Conservation (phyloP, 352 stramenopile species). For the Phytopythium vexans region DNA sequence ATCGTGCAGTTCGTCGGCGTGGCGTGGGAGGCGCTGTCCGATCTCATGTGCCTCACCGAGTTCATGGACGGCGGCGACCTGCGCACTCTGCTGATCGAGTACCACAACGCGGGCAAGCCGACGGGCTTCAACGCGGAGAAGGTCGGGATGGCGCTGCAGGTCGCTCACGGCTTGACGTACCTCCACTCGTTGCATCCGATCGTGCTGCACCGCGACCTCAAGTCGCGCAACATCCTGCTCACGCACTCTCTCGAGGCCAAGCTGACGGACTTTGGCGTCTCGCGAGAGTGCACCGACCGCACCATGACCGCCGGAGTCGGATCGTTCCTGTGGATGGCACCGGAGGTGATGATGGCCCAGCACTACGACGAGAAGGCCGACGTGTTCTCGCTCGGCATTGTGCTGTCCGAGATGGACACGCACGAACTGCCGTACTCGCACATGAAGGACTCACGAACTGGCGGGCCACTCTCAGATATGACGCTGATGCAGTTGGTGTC, state of each 20-base stretch:
- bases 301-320: slow-evolving; percentile 28
- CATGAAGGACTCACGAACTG: slow-evolving; percentile 11
- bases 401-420: slow-evolving; percentile 29
- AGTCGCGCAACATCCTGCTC: slow-evolving; percentile 64
- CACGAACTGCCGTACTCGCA: slow-evolving; percentile 25
- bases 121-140: slow-evolving; percentile 26
- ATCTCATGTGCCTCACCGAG: slow-evolving; percentile 43
- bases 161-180: slow-evolving; percentile 33
- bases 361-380: slow-evolving; percentile 34
- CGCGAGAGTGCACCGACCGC: slow-evolving; percentile 19
- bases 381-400: slow-evolving; percentile 32
- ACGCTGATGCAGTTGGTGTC: slow-evolving; percentile 30
- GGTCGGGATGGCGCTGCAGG: slow-evolving; percentile 28
- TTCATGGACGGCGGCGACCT: slow-evolving; percentile 52
- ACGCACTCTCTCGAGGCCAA: slow-evolving; percentile 31
- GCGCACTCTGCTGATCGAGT: slow-evolving; percentile 28
- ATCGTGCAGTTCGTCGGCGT: slow-evolving; percentile 55
- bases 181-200: slow-evolving; percentile 24
- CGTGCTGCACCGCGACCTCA: slow-evolving; percentile 55
- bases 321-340: slow-evolving; percentile 26
- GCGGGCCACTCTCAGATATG: slow-evolving; percentile 11
- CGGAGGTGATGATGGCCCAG: too few relatives aligned
- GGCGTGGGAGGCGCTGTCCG: slow-evolving; percentile 46
- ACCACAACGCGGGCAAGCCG: slow-evolving; percentile 10
- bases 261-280: slow-evolving; percentile 51